Base-by-base conservation (phyloP, 495 filamentous ascomycete species). In the Xylaria acuta region DNA sequence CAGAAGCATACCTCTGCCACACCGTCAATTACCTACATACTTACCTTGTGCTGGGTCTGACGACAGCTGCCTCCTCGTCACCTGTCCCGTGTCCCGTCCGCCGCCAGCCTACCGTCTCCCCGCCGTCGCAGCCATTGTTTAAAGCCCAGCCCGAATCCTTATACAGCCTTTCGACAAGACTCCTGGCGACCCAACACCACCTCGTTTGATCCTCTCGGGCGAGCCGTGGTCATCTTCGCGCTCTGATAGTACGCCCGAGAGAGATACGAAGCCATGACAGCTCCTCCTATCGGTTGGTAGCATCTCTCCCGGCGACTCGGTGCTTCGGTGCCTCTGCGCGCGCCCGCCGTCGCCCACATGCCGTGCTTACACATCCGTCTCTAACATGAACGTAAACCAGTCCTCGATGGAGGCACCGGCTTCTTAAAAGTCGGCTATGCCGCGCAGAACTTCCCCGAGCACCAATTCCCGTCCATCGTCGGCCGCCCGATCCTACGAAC, bases 341-440 rank as follows among this genome's bases (percentile, higher is more conserved):
- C n/a, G 25, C 41, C n/a, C 38, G 56, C 5, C 20, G 9, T 67
- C 32, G 36, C 71, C 72, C 74, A 66, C 66, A 58, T 64, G 30
- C 67, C 64, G 47, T 63, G n/a, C 71, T 47, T 58, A 36, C 51
- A 36, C 38, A 36, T 27, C 2, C 27, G 18, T 27, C 60, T 71
- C 64, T 51, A 53, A 67, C 47, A 51, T 38, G 11, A 59, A 45
- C 69, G 20, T 18, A 3, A 32, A 49, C 25, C 67, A 98, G 96
- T 99, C 80, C 95, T 99, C 89, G 96, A 99, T 90, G 97, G 97
- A 89, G 96, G 96, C 84, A 99, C 96, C 79, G 96, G 96, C 82
- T 99, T 98, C 89, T 92, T 98, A 82, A 99, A 99, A 85, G 96
- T 97, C 84, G 96, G 96, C 81, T 98, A 98, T 87, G 97, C 96